Base-by-base conservation (phyloP, 345 rosid genomes). In the Mallotus nudiflorus region DNA sequence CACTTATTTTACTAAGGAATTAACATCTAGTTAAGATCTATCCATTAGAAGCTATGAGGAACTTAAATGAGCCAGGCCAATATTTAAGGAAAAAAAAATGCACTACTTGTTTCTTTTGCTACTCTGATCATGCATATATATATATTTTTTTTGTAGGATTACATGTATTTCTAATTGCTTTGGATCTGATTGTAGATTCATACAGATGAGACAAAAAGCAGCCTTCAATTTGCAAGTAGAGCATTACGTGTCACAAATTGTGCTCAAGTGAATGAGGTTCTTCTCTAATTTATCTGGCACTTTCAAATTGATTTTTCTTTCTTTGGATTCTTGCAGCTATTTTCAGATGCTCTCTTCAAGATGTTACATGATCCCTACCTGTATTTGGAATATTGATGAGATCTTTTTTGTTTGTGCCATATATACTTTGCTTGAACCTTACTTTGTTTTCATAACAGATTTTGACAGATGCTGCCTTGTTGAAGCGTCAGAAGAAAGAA, bases 401-500 rank as follows among this genome's bases (percentile, higher is more conserved):
- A 14, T 40, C 13, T 7, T 35, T 31, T 15, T 15, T 66, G 4
- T n/a, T 20, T 53, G 55, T 33, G 62, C 39, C 16, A 49, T 29
- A n/a, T 9, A 15, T 31, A 1, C 14, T 8, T 39, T 35, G 19
- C 57, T 46, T 63, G 45, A 50, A 54, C n/a, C 46, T 40, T 61
- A 42, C 22, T 74, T 28, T 56, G 49, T 80, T 35, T 70, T 58
- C 33, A 29, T 75, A 72, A 46, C 69, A 94, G 98, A 86, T 94
- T 69, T 80, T 91, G 75, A 91, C 97, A 25, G 97, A 94, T 84
- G 97, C 96, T 75, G 98, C 98, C 77, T 70, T 94, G 70, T 67
- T 94, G 71, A 94, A 94, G 85, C 97, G 98, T 51, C 98, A 91
- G 72, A 94, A 94, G 87, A 94, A 88, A 81, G 98, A 94, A 78